Conservation (phyloP, 345 rosid genomes). For the Moringa oleifera region DNA sequence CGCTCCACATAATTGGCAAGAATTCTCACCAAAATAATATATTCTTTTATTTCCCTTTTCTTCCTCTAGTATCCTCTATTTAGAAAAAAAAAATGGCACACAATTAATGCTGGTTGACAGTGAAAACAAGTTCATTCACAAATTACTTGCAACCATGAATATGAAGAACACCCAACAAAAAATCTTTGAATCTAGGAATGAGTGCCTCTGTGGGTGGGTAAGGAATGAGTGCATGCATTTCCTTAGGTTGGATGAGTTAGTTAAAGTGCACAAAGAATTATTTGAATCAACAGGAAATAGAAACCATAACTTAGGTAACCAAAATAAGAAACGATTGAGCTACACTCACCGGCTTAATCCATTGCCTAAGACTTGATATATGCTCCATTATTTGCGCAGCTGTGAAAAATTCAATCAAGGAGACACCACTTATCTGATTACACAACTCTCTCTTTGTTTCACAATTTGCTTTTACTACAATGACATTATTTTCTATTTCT, state of each 20-base stretch:
- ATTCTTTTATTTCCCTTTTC: constrained; percentile 12
- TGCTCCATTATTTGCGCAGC: constrained; percentile 41
- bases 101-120: constrained; percentile 11
- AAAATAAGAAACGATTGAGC: neutral
- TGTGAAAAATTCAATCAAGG: constrained; percentile 39
- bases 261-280: neutral
- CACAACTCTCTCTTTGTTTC: constrained; percentile 6
- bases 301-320: neutral
- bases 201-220: neutral
- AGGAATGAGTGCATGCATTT: neutral
- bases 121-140: neutral
- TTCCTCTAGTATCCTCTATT: constrained; percentile 20
- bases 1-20: constrained; percentile 44
- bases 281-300: neutral
- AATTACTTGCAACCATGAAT: neutral
- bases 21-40: constrained; percentile 17
- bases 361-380: constrained; percentile 34
- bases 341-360: constrained; percentile 27
- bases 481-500: constrained; percentile 5
- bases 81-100: constrained; percentile 5
- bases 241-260: neutral
- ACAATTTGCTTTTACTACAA: constrained; percentile 9
- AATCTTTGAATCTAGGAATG: neutral
- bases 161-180: neutral
- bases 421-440: constrained; percentile 25